Evolutionary conservation across 1,139 yeast genomes (phyloP).

Genomic region (Candida sp.): DNA sequence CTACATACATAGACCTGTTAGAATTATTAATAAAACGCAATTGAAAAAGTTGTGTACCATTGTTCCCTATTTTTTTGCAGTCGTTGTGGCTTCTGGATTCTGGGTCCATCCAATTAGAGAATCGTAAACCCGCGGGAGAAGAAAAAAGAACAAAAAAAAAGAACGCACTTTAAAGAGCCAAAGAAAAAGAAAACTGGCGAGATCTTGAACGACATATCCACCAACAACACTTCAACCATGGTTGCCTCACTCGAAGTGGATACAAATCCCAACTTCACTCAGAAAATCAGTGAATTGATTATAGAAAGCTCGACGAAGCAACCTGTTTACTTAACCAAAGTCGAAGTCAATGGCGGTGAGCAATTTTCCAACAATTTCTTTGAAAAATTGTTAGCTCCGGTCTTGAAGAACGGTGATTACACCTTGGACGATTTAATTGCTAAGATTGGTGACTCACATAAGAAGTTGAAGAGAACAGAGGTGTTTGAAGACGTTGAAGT

Average conservation of each 20-base stretch:
- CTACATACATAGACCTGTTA: not conserved
- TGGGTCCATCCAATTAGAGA: conserved; percentile 1
- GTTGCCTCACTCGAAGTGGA: conserved; percentile 11
- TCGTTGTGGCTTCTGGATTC: not conserved
- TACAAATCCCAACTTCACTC: conserved; percentile 25
- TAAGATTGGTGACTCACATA: conserved; percentile 27
- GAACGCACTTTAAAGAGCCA: no score
- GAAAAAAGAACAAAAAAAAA: not conserved
- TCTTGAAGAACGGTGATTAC: conserved; percentile 45
- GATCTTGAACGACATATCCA: no score
- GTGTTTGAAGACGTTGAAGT: conserved; percentile 46
- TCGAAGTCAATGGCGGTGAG: conserved; percentile 56
- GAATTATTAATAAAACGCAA: not conserved
- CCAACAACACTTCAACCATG: conserved; percentile 5
- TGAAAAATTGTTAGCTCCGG: conserved; percentile 48
- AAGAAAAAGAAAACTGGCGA: not conserved
- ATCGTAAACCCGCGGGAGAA: not conserved
- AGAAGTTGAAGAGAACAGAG: conserved; percentile 41
- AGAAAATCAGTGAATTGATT: conserved; percentile 34
- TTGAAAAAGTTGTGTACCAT: not conserved
- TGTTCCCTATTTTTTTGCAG: conserved; percentile 5
- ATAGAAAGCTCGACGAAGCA: conserved; percentile 35
- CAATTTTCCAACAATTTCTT: conserved; percentile 50
- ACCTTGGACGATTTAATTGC: conserved; percentile 47
- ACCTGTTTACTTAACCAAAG: conserved; percentile 48